Percentiles rank a stretch among this genome's conserved stretches.
These are phyloP conservation scores for Corchorus olitorius DNA, from an alignment of 345 rosid species.

Conservation along the genomic window DNA sequence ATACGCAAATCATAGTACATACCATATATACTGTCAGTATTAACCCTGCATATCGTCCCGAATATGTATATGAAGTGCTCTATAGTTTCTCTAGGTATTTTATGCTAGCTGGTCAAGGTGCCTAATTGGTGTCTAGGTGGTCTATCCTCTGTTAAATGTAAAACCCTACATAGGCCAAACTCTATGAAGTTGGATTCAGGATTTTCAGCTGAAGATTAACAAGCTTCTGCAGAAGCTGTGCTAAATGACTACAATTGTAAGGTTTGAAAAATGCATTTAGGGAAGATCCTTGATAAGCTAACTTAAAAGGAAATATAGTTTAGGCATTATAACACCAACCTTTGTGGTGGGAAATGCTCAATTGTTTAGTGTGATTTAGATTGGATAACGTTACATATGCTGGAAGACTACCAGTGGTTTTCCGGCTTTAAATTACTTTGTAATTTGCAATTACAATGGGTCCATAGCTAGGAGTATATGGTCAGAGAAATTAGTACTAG, in stretches of 20 bases:
- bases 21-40: background rate
- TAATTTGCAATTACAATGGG: background rate
- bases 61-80: background rate
- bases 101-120: background rate
- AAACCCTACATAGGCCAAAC: background rate
- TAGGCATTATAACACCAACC: background rate
- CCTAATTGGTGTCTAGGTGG: slow-evolving; percentile 2
- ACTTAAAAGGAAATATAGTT: background rate
- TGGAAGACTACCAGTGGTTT: background rate
- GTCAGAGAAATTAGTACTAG: no score
- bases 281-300: background rate
- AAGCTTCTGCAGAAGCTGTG: background rate
- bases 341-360: background rate
- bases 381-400: background rate
- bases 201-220: background rate
- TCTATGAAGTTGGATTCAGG: background rate
- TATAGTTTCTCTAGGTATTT: background rate
- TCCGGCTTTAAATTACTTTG: background rate
- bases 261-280: background rate
- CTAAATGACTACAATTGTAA: background rate
- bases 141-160: background rate
- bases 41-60: background rate
- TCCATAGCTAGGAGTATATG: background rate
- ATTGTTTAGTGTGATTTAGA: background rate
- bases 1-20: background rate